phyloP scores from a whole-genome alignment of 2,329 filamentous ascomycete species.

The Cercospora janseana region DNA sequence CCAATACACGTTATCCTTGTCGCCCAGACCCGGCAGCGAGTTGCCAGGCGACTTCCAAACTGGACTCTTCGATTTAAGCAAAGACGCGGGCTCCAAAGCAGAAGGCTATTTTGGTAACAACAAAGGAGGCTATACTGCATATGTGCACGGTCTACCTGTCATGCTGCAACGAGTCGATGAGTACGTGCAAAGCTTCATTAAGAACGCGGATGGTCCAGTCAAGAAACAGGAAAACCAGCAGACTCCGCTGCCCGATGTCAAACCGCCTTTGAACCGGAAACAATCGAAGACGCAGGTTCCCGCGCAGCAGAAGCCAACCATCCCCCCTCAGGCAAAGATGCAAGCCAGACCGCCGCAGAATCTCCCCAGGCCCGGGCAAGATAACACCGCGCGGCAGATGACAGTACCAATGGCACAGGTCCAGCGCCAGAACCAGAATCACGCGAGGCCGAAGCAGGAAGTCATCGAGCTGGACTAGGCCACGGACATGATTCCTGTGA shows the following conservation, averaged over 20 bases:
- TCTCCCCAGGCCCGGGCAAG: neutral
- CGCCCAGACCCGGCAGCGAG: neutral
- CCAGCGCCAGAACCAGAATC: constrained; percentile 7
- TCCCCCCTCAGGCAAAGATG: constrained; percentile 5
- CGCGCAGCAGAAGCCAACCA: constrained; percentile 13
- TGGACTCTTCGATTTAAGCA: constrained; percentile 13
- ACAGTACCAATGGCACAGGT: neutral
- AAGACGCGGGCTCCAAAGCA: neutral
- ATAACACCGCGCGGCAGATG: constrained; percentile 7
- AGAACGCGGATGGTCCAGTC: neutral
- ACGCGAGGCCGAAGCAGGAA: constrained; percentile 25
- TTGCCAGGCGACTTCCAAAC: neutral
- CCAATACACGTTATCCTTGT: constrained; percentile 2
- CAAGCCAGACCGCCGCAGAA: constrained; percentile 1
- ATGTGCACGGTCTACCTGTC: constrained; percentile 13
- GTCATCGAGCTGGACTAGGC: constrained; percentile 34
- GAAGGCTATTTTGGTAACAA: constrained; percentile 11
- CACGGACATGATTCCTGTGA: neutral
- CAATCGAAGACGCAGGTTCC: neutral
- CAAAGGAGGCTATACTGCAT: constrained; percentile 10
- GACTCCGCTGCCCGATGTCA: neutral
- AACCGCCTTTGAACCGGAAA: constrained; percentile 8
- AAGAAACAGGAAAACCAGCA: constrained; percentile 14
- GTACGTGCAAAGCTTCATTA: constrained; percentile 36
- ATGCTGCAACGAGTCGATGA: constrained; percentile 42